Base-by-base conservation (phyloP, 2,329 filamentous ascomycete genomes). In the Fusarium sp. region DNA sequence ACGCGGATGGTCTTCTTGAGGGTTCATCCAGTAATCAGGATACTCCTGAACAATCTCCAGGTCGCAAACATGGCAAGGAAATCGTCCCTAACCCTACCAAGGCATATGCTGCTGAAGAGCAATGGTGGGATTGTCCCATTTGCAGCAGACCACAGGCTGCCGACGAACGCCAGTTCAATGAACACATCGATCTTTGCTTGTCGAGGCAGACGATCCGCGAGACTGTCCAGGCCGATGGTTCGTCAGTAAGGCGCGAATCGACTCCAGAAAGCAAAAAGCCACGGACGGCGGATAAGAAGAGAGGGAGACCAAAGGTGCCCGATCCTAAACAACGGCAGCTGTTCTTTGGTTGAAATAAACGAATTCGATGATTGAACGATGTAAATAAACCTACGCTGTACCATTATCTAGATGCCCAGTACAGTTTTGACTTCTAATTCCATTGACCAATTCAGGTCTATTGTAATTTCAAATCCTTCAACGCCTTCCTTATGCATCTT, bases 111-210 rank as follows among this genome's bases (percentile, higher is more conserved):
- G 75, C 77, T 12, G 78, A 81, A 55, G 81, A 86, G 55, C 83
- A 89, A 48, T 85, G 84, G 78, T 98, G 94, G 94, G 86, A 91
- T 40, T 99, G 96, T 78, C 96, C 96, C 0, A 92, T 98, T 46
- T 99, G 96, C 78, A 81, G 83, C n/a, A 84, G 90, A 18, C 90
- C 93, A 0, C 94, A 98, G 75, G 75, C 83, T 1, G 88, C 93
- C 0, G 86, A 95, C 51, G 93, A 98, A 77, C 86, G 85, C 47
- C 82, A 82, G 1, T 97, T 98, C 80, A 99, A 99, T 72, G 88
- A 92, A 59, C 96, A 99, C 76, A 94, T 99, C 54, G 96, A 99
- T 78, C 87, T 92, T 11, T 99, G 96, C 78, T 86, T 99, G 3
- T 98, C 94, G 1, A 86, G 90, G 58, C 89, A 92, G 75, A 93